Evolutionary conservation across 2,329 filamentous ascomycete species (phyloP).

Genomic region (Arthrinium phaeospermum): DNA sequence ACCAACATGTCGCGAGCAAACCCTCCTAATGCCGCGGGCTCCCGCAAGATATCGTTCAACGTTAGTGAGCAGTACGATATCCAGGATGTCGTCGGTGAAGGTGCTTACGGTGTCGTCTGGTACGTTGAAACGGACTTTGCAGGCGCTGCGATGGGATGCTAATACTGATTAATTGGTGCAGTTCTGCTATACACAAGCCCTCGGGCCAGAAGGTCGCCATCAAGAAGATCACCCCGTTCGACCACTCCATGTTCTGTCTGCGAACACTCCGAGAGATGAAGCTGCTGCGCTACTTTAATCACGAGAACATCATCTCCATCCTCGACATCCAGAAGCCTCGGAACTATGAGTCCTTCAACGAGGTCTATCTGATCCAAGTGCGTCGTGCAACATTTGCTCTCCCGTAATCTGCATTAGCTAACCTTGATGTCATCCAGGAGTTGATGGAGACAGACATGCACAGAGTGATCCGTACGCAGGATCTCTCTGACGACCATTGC

Average conservation of each 20-base stretch:
- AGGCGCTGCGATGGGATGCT: constrained; percentile 20
- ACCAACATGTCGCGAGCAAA: constrained; percentile 61
- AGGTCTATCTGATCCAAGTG: constrained; percentile 98
- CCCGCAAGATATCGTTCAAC: constrained; percentile 98
- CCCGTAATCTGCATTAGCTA: background rate
- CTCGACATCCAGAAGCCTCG: constrained; percentile 98
- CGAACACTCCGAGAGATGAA: constrained; percentile 99
- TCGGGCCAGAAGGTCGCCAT: constrained; percentile 98
- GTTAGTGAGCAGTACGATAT: constrained; percentile 99
- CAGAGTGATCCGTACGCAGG: constrained; percentile 96
- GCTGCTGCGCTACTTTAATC: constrained; percentile 97
- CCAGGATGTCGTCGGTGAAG: constrained; percentile 98
- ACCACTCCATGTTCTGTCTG: constrained; percentile 98
- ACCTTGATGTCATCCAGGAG: constrained; percentile 62
- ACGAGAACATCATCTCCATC: constrained; percentile 99
- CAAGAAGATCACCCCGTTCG: constrained; percentile 99
- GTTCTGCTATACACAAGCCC: constrained; percentile 96
- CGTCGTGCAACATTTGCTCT: constrained; percentile 28
- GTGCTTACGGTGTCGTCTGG: constrained; percentile 98
- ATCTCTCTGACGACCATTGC: constrained; percentile 98
- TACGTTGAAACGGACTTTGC: constrained; percentile 53
- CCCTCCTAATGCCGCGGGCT: constrained; percentile 64
- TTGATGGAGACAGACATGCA: constrained; percentile 99
- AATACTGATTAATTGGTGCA: constrained; percentile 42
- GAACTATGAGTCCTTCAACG: constrained; percentile 94